Evolutionary conservation across 2,329 filamentous ascomycete species (phyloP).

Genomic region (Leptographium lundbergii): DNA sequence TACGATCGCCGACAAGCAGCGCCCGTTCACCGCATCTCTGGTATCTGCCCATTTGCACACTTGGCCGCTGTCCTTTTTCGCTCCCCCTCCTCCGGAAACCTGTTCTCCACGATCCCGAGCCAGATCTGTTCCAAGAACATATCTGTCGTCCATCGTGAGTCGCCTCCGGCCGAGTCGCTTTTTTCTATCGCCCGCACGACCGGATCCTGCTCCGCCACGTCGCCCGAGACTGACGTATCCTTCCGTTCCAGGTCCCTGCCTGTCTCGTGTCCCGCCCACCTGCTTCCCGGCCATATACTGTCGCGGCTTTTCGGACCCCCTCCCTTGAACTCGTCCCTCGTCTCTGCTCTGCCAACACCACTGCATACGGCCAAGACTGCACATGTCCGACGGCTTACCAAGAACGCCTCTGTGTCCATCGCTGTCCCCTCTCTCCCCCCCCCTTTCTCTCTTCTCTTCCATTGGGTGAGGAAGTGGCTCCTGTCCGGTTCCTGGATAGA

Average conservation of each 20-base stretch:
- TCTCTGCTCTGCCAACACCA: not conserved
- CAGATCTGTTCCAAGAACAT: not conserved
- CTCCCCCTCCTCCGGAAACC: not conserved
- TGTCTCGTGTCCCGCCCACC: not conserved
- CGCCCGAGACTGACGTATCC: not conserved
- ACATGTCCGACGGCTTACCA: constrained; percentile 3
- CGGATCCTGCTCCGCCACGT: not conserved
- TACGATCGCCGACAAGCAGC: not conserved
- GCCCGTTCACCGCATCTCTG: not conserved
- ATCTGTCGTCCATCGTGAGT: not conserved
- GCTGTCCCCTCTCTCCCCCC: not conserved
- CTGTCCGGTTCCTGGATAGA: constrained; percentile 14
- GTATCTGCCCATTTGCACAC: not conserved
- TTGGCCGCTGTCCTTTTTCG: not conserved
- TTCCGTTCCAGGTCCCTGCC: not conserved
- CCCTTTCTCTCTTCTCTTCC: constrained; percentile 6
- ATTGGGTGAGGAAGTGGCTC: constrained; percentile 14
- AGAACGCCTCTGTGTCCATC: constrained; percentile 1
- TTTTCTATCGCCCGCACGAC: not conserved
- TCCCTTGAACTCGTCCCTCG: not conserved
- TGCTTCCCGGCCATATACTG: not conserved
- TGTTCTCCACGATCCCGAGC: not conserved
- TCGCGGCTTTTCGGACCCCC: not conserved
- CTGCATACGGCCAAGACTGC: not conserved
- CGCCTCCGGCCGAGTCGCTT: not conserved